Base-by-base conservation (phyloP, 2,329 filamentous ascomycete species). In the Ceratocystis lukuohia region DNA sequence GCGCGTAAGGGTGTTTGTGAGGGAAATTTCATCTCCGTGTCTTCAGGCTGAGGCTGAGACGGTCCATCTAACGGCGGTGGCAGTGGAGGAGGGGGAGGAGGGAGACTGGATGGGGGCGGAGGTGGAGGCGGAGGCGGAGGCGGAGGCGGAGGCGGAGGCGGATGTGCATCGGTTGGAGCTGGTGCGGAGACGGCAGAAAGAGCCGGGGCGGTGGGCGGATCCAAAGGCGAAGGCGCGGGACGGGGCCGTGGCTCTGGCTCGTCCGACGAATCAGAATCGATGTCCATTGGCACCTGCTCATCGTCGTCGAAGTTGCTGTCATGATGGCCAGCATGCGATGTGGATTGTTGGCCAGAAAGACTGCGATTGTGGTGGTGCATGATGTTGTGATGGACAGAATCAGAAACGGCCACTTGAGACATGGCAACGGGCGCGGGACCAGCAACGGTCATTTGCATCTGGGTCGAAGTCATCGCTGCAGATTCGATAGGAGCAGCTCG, bases 401-500 rank as follows among this genome's bases (percentile, higher is more conserved):
- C 64, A 53, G 64, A 65, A 65, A 44, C 44, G 17, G 61, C 48
- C 6, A 64, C 44, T 57, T 62, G 64, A 45, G 66, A 46, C 59
- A 65, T 65, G 10, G 66, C 41, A 8, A 68, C 57, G 56, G 66
- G 44, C 64, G 66, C 64, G 56, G 64, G 64, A 45, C 66, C 63
- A n/a, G 65, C 56, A n/a, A 67, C 48, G 22, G n/a, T 64, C 65
- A 66, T 48, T 56, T 68, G 66, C 65, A 66, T 48, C 45, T 68
- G 66, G 37, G 66, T 65, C 66, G 66, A 68, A 68, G 66, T 68
- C 66, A 68, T 68, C 66, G 64, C 66, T 68, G 66, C 48, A 22
- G 57, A 46, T 64, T 59, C 15, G 17, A 64, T 12, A 30, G 28
- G 37, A 50, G 57, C 64, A 68, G 66, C 66, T 68, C 66, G 59